Evolutionary conservation across 257 asterid genomes (phyloP).

Genomic region (Petunia secreta): DNA sequence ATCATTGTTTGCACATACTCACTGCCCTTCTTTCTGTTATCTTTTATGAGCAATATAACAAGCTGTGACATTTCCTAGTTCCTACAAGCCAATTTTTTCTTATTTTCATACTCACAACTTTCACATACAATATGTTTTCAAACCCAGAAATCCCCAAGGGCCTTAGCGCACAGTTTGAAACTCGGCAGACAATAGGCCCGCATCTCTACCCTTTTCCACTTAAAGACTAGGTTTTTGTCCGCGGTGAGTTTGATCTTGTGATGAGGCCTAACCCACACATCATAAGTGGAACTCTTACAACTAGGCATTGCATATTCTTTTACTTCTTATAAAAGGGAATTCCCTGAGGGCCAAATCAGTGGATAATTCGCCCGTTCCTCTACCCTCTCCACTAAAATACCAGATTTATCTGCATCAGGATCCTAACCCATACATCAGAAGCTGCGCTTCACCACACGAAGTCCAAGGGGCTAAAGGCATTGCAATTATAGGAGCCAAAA

Average conservation of each 20-base stretch:
- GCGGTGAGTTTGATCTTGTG: too few relatives aligned
- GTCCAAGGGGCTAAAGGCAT: neutral
- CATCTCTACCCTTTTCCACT: neutral
- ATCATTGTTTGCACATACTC: neutral
- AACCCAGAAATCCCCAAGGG: neutral
- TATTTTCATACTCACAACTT: neutral
- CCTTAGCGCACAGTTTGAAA: neutral
- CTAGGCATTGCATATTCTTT: neutral
- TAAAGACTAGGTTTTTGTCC: too few relatives aligned
- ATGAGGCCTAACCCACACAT: too few relatives aligned
- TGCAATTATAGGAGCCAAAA: neutral
- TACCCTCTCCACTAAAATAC: too few relatives aligned
- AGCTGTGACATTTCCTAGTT: conserved; percentile 21
- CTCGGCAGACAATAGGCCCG: neutral
- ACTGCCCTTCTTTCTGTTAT: neutral
- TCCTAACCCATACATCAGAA: too few relatives aligned
- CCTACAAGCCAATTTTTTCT: neutral
- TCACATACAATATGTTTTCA: neutral
- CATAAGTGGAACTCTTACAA: neutral
- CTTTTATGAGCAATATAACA: conserved; percentile 10
- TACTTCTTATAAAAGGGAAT: too few relatives aligned
- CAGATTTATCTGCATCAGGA: too few relatives aligned
- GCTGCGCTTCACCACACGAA: neutral
- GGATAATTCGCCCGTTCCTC: too few relatives aligned
- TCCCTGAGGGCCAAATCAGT: too few relatives aligned